Conservation (phyloP, 2,329 filamentous ascomycete species). For the Colletotrichum filicis region DNA sequence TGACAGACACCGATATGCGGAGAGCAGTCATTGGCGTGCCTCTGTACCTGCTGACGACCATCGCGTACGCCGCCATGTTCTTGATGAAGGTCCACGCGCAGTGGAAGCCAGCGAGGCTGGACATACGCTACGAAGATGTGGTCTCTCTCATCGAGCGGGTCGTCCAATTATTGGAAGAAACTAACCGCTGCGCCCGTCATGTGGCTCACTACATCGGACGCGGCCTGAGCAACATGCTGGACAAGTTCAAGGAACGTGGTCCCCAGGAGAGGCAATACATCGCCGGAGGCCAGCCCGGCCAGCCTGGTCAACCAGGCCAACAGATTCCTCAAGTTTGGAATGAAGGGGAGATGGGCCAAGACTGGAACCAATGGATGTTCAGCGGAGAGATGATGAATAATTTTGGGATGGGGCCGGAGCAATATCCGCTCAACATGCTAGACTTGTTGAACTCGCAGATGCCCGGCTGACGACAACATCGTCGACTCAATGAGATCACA, state of each 20-base stretch:
- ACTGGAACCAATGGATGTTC: conserved; percentile 44
- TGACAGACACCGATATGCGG: conserved; percentile 45
- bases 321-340: conserved; percentile 12
- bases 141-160: conserved; percentile 40
- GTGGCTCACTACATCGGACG: conserved; percentile 43
- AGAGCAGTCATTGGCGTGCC: conserved; percentile 45
- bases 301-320: conserved; percentile 4
- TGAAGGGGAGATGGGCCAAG: conserved; percentile 24
- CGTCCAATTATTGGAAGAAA: conserved; percentile 40
- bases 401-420: conserved; percentile 32
- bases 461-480: conserved; percentile 37
- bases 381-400: conserved; percentile 36
- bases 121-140: conserved; percentile 45
- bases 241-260: conserved; percentile 41
- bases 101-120: conserved; percentile 42
- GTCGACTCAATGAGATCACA: background rate
- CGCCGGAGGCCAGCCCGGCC: background rate
- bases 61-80: conserved; percentile 46
- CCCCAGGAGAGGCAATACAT: conserved; percentile 21
- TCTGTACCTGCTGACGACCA: conserved; percentile 45
- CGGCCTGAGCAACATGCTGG: conserved; percentile 43
- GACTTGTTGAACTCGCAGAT: conserved; percentile 42
- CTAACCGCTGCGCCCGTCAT: conserved; percentile 41
- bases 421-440: conserved; percentile 40
- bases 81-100: conserved; percentile 46